Evolutionary conservation across 768 basidiomycete species (phyloP), one percentile per base, ranked within the genome.

Genomic region (Boletus rufocinnamomeus): DNA sequence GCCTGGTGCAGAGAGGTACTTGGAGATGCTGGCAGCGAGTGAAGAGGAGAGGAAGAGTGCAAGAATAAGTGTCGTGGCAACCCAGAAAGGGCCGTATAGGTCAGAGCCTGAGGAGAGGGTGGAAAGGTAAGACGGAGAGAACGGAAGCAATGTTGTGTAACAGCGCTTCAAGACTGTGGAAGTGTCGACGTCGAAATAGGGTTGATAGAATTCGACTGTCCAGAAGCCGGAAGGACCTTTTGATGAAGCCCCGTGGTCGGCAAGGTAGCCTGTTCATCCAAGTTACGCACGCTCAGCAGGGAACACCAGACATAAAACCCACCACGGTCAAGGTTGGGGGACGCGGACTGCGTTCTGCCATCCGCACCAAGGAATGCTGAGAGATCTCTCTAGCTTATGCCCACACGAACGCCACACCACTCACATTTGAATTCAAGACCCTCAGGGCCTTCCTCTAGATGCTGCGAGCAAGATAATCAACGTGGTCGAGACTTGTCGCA

Each of bases 61-160:
- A 69, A 98, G 93, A 45, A 97, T 89, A 61, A 99, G 85, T 1
- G 96, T 98, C 2, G 95, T 96, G 38, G 97, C 82, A 1, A 95
- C 93, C 96, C 96, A 99, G 78, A 99, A 98, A 2, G 96, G 95
- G 0, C 95, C 95, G 70, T 91, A 89, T 41, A 92, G 82, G 70
- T 92, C 90, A 41, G 63, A 63, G 10, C 70, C 69, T 17, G 80
- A 70, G 43, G 86, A 80, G 44, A 88, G 88, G 53, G 79, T 82
- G 6, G 85, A 77, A 51, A 85, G 79, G 68, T 85, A 92, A 44
- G 82, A 80, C 4, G 84, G 75, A 32, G 86, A 82, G 30, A 81
- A 80, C n/a, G 90, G 90, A n/a, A 89, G 82, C 54, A 93, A 76
- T 0, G 91, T 92, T 17, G 81, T 82, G 71, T 89, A 88, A 66